These are phyloP conservation scores for Xylariaceae sp. DNA, from an alignment of 2,329 filamentous ascomycete genomes.

Conservation along the genomic window DNA sequence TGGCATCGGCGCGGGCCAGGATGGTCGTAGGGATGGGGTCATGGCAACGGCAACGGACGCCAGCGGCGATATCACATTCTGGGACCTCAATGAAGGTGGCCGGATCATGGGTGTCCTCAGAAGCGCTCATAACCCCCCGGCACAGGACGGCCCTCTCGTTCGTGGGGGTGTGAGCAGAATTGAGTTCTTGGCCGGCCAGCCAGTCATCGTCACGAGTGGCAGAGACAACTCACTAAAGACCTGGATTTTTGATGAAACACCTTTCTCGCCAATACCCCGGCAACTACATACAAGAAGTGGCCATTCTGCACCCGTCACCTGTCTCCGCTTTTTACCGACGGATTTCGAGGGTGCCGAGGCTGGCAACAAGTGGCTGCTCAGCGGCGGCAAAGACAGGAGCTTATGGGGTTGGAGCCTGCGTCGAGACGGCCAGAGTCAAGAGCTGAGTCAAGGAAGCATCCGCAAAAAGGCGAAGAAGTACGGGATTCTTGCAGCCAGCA, in stretches of 20 bases:
- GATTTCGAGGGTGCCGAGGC: slow-evolving; percentile 85
- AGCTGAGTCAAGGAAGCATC: slow-evolving; percentile 85
- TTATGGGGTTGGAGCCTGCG: slow-evolving; percentile 96
- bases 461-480: slow-evolving; percentile 84
- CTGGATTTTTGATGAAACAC: slow-evolving; percentile 92
- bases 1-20: slow-evolving; percentile 76
- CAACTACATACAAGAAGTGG: slow-evolving; percentile 81
- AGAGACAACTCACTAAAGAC: slow-evolving; percentile 90
- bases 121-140: slow-evolving; percentile 77
- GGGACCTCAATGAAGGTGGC: slow-evolving; percentile 88
- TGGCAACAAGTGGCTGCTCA: slow-evolving; percentile 88
- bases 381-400: slow-evolving; percentile 80
- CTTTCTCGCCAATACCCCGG: slow-evolving; percentile 79
- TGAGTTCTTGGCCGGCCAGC: slow-evolving; percentile 84
- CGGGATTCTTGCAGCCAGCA: slow-evolving; percentile 57
- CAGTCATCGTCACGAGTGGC: slow-evolving; percentile 82
- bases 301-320: slow-evolving; percentile 79
- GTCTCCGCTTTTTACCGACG: slow-evolving; percentile 75
- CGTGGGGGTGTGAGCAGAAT: slow-evolving; percentile 76
- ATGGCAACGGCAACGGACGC: slow-evolving; percentile 82
- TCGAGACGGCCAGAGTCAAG: slow-evolving; percentile 85
- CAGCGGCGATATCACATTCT: slow-evolving; percentile 86
- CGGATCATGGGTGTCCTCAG: slow-evolving; percentile 80
- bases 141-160: slow-evolving; percentile 43
- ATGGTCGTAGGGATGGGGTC: slow-evolving; percentile 77